These are phyloP conservation scores for Entonaema liquescens DNA, from an alignment of 495 filamentous ascomycete genomes.

Conservation along the genomic window DNA sequence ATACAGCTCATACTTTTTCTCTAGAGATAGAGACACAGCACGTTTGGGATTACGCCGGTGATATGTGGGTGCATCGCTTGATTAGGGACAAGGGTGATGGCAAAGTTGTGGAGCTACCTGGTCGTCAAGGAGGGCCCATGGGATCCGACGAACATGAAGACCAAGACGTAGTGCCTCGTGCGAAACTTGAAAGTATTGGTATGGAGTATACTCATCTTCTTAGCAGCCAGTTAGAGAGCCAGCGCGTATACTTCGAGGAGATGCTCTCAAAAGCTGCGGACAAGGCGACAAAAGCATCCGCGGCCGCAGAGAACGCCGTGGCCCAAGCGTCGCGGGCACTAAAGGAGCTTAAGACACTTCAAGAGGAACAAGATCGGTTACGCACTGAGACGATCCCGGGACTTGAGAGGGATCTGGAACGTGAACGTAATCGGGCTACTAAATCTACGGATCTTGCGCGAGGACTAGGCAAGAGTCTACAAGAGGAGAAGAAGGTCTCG, in stretches of 20 bases:
- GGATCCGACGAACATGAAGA: conserved; percentile 47
- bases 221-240: conserved; percentile 88
- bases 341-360: conserved; percentile 59
- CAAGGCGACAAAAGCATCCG: conserved; percentile 80
- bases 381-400: conserved; percentile 65
- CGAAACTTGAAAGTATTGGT: conserved; percentile 91
- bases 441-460: conserved; percentile 80
- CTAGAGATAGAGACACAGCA: conserved; percentile 92
- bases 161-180: conserved; percentile 80
- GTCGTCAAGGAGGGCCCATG: conserved; percentile 37
- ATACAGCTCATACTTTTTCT: conserved; percentile 86
- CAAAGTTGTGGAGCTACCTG: conserved; percentile 85
- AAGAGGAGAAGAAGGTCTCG: conserved; percentile 88
- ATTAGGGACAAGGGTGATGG: conserved; percentile 92
- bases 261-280: conserved; percentile 89
- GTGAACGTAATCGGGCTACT: conserved; percentile 70
- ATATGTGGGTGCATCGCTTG: conserved; percentile 94
- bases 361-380: conserved; percentile 64
- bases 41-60: conserved; percentile 96
- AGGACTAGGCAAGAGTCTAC: conserved; percentile 75
- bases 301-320: conserved; percentile 69
- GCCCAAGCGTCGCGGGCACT: conserved; percentile 61
- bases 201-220: conserved; percentile 95
- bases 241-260: conserved; percentile 93
- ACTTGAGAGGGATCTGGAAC: conserved; percentile 74